A percentile compares a stretch with the other conserved stretches of the same genome.
Evolutionary conservation across 495 filamentous ascomycete species (phyloP).

Genomic region (Cercophora samala): DNA sequence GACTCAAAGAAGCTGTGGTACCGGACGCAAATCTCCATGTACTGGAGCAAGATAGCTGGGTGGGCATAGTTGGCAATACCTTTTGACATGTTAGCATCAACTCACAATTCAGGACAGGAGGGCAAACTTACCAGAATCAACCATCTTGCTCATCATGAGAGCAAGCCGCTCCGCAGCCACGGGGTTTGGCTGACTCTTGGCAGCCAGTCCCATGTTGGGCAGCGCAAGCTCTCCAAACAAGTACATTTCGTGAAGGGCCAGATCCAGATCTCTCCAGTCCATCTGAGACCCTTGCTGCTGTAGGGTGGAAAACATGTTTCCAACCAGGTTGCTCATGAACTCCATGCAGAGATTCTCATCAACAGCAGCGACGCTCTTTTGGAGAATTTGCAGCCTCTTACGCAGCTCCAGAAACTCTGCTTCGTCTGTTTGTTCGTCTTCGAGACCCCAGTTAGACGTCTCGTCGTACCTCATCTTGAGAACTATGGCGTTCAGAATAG

Average conservation of each 20-base stretch:
- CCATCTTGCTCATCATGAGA: constrained; percentile 90
- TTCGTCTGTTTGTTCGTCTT: constrained; percentile 93
- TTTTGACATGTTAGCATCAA: constrained; percentile 34
- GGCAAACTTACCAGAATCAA: constrained; percentile 70
- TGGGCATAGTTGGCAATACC: constrained; percentile 82
- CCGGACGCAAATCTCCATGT: constrained; percentile 96
- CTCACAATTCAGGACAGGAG: neutral
- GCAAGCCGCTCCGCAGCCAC: constrained; percentile 72
- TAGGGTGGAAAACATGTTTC: constrained; percentile 73
- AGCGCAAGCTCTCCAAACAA: constrained; percentile 91
- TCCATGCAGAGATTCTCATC: constrained; percentile 83
- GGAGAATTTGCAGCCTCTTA: constrained; percentile 79
- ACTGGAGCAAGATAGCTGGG: constrained; percentile 88
- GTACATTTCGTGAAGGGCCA: constrained; percentile 95
- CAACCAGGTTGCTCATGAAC: constrained; percentile 77
- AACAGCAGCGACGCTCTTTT: constrained; percentile 83
- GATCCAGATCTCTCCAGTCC: constrained; percentile 93
- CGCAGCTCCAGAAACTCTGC: constrained; percentile 97
- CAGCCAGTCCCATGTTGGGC: constrained; percentile 75
- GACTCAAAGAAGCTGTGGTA: constrained; percentile 90
- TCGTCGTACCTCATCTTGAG: constrained; percentile 96
- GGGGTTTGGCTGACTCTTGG: constrained; percentile 73
- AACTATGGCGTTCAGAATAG: constrained; percentile 86
- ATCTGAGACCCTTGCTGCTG: constrained; percentile 65
- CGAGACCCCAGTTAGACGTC: constrained; percentile 87